Base-by-base conservation (phyloP, 2,329 filamentous ascomycete genomes). In the Ascochyta pisi region DNA sequence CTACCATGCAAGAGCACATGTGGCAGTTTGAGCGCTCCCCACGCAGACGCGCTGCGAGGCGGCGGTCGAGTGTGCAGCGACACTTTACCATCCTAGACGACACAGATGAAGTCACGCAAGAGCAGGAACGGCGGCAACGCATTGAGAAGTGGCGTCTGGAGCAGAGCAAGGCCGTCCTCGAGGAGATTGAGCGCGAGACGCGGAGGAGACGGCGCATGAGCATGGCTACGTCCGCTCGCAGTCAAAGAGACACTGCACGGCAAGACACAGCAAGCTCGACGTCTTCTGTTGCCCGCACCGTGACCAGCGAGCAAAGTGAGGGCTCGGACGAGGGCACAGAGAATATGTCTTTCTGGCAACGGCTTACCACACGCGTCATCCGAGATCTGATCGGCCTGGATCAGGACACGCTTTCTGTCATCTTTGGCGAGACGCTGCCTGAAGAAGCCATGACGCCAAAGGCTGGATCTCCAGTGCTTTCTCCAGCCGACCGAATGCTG, bases 101-200 rank as follows among this genome's bases (percentile, higher is more conserved):
- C 63, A 68, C 76, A 41, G 74, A 78, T 19, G 74, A 79, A 40
- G 77, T 82, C 26, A 84, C 87, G 37, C 89, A 92, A 8, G 77
- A 79, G 61, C 80, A 84, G 37, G 92, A 96, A 64, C 88, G 89
- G 70, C 89, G 88, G 71, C 86, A 88, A 65, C 85, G 94, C 57
- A 96, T 99, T 70, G 94, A 98, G 76, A 85, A 86, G 47, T 99
- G 95, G 95, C 86, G 93, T 52, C 78, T 96, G 69, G 94, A 98
- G 69, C 93, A 99, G 73, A 96, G 92, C 74, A 86, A 86, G 55
- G 86, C 91, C 10, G 80, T 99, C 26, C 75, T 97, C 31, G 90
- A 96, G 52, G 92, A 97, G 76, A 93, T 98, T 43, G 90, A 96
- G 75, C 89, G 86, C 59, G 92, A 96, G 76, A 96, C 92, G 4